Evolutionary conservation across 768 basidiomycete genomes (phyloP), one percentile per base, ranked within the genome.

Genomic region (Lentinula sp.): DNA sequence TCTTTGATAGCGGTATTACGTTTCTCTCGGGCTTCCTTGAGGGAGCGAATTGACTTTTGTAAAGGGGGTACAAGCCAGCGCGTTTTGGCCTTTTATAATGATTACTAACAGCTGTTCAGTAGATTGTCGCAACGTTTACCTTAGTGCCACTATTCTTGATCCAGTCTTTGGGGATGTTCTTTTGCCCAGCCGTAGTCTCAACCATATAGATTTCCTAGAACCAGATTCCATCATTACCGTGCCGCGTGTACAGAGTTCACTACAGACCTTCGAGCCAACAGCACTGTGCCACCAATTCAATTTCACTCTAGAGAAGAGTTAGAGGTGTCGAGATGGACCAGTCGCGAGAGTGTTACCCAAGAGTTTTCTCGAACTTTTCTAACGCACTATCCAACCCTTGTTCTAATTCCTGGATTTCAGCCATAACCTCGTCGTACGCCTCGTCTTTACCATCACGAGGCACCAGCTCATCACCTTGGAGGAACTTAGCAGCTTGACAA

Each of bases 11-110:
- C 85, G 2, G 84, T 81, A 62, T 80, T 90, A 43, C 89, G 87
- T 60, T 85, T 93, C 74, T 99, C 97, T 45, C 93, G 85, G 3
- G 93, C 95, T 74, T 99, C 97, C 73, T 98, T 98, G 35, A 97
- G 79, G 60, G 84, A 75, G 18, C 93, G 86, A 56, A 98, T 83
- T 34, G 85, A 85, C 4, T 80, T 67, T 61, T 85, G 83, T 2
- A 94, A 80, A 28, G 88, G 79, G 1, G 88, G 87, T 5, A 94
- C 88, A 5, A 85, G 76, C 78, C 88, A 99, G 21, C 97, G 89
- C 13, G 78, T 80, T 65, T 82, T 82, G 31, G 84, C 83, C 90
- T 96, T 68, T 5, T 18, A 18, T 32, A 23, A 42, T 21, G 7
- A 15, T 51, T 15, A 34, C 32, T 9, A 34, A 34, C 5, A 11